phyloP scores from a whole-genome alignment of 495 filamentous ascomycete species.

The Talaromyces ruber region DNA sequence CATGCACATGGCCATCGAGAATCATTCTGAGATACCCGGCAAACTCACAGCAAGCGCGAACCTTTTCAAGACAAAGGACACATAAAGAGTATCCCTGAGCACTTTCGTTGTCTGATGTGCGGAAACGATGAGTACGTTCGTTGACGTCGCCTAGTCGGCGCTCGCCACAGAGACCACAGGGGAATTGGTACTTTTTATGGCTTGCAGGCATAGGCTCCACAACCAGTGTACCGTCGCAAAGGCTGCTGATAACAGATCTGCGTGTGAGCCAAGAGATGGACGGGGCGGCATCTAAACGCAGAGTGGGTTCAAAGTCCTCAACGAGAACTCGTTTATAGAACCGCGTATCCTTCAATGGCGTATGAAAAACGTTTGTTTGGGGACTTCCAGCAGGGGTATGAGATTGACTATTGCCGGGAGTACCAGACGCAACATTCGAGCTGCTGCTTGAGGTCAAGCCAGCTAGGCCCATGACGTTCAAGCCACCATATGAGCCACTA shows the following conservation, averaged over 20 bases:
- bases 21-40: slow-evolving; percentile 82
- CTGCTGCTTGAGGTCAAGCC: slow-evolving; percentile 32
- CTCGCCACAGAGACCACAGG: slow-evolving; percentile 89
- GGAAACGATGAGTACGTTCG: slow-evolving; percentile 78
- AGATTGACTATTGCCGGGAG: slow-evolving; percentile 26
- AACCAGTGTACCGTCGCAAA: slow-evolving; percentile 77
- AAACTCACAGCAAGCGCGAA: slow-evolving; percentile 85
- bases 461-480: slow-evolving; percentile 55
- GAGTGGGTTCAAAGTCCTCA: slow-evolving; percentile 91
- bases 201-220: slow-evolving; percentile 75
- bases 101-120: slow-evolving; percentile 73
- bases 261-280: slow-evolving; percentile 90
- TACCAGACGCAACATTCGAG: slow-evolving; percentile 35
- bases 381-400: slow-evolving; percentile 33
- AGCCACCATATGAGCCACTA: slow-evolving; percentile 58
- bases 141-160: slow-evolving; percentile 57
- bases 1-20: slow-evolving; percentile 78
- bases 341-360: slow-evolving; percentile 73
- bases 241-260: slow-evolving; percentile 69
- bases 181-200: slow-evolving; percentile 50
- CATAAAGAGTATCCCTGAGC: slow-evolving; percentile 87
- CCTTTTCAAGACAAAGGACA: slow-evolving; percentile 71
- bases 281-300: slow-evolving; percentile 80
- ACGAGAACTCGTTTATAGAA: slow-evolving; percentile 84
- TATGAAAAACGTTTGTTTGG: slow-evolving; percentile 21